Base-by-base conservation (phyloP, 257 asterid species). In the Solanum megistacrolobum region DNA sequence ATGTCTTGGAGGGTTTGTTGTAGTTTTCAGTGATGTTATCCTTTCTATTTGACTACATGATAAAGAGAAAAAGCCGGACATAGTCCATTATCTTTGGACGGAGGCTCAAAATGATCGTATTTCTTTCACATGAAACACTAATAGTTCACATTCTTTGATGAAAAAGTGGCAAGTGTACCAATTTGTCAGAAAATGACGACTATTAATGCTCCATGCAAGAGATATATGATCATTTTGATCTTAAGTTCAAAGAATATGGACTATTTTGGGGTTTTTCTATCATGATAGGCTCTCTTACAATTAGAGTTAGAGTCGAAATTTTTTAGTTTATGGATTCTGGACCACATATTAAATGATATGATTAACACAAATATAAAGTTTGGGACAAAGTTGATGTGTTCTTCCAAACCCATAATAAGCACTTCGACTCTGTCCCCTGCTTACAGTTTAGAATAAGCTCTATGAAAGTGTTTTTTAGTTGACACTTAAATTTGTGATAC, bases 1-100 rank as follows among this genome's bases (percentile, higher is more conserved):
- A 1, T 83, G 87, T 83, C 27, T 83, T 88, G 84, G 84, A 71
- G 34, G 89, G 89, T 39, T 43, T 88, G 60, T 27, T 88, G 84
- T 88, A 88, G 76, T 21, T 79, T 79, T 46, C 85, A 43, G 18
- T 78, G 31, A 43, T 25, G 20, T 78, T 41, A 7, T 41, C 84
- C 84, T 25, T 79, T 41, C 14, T 25, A 79, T 43, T 79, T 43
- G 38, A 41, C 34, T 76, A 9, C 58, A 38, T 38, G 58, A 13
- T 76, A 12, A 38, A 31, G 23, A 38, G 83, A 38, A 76, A 75
- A 23, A 3, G 31, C 23, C 4, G 3, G 8, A 23, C 84, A 13
- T 27, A 78, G n/a, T 39, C 60, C 60, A 38, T 31, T 38, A 39
- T 39, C 23, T 38, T 76, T 76, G 35, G 60, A 25, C 8, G 35